Conservation (phyloP, 1,284 basidiomycete species). For the Mycena citricolor region DNA sequence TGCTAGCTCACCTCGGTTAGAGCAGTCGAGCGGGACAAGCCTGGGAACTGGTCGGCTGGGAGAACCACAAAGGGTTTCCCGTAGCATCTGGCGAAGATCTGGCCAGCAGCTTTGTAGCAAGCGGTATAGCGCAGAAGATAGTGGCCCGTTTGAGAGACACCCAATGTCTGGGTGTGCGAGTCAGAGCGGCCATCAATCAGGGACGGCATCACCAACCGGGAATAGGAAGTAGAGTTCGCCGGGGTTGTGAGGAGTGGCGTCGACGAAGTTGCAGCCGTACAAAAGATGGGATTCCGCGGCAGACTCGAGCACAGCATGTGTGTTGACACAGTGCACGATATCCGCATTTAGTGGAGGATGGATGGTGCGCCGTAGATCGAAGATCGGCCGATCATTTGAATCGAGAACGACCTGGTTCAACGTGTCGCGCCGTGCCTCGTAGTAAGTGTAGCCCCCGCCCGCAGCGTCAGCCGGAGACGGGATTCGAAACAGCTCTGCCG, state of each 20-base stretch:
- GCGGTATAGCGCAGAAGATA: conserved; percentile 13
- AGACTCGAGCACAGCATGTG: conserved; percentile 2
- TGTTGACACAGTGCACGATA: neutral
- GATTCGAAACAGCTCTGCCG: conserved; percentile 18
- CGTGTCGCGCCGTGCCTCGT: too few relatives aligned
- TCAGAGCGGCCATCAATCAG: neutral
- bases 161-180: conserved; percentile 3
- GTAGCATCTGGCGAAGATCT: conserved; percentile 36
- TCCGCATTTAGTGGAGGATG: neutral
- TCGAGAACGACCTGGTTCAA: conserved; percentile 1
- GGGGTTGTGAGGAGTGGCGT: neutral
- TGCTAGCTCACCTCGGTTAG: conserved; percentile 43
- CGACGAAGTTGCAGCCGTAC: neutral
- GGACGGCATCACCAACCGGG: conserved; percentile 4
- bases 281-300: conserved; percentile 13
- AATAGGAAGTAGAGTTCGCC: conserved; percentile 6
- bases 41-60: conserved; percentile 45
- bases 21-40: conserved; percentile 41
- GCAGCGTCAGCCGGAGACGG: neutral
- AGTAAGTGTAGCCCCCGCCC: conserved; percentile 8
- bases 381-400: neutral
- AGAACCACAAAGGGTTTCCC: conserved; percentile 44
- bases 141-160: conserved; percentile 12
- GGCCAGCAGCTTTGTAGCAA: conserved; percentile 16
- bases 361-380: conserved; percentile 2